Base-by-base conservation (phyloP, 2,329 filamentous ascomycete genomes). In the Corniculantispora saksenae region DNA sequence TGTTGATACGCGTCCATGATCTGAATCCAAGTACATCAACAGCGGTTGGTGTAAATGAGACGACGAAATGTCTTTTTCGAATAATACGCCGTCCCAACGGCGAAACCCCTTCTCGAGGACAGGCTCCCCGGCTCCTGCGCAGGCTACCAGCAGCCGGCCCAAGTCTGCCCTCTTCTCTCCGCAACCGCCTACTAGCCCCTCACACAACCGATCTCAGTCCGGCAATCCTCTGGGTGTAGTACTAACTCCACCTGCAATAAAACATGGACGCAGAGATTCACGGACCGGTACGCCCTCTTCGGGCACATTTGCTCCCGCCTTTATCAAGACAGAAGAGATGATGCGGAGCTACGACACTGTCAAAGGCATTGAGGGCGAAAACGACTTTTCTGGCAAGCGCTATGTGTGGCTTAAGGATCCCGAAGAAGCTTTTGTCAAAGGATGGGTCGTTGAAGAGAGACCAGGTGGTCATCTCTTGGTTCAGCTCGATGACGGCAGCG, bases 331-430 rank as follows among this genome's bases (percentile, higher is more conserved):
- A 0, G 93, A 97, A 69, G 92, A 94, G 69, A 81, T 91, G 77
- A 84, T 88, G 70, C 78, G 81, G 43, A 81, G 78, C 40, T 77
- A 83, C 60, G 87, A 89, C 69, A 73, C 81, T 13, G 84, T 90
- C 19, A 83, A 83, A 58, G 91, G 92, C 21, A 93, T 97, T 66
- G 96, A 99, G 79, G 95, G 95, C 68, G 94, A 97, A 75, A 98
- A 97, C 76, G 95, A 99, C 83, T 98, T 99, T 77, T 99, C 95
- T 0, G 96, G 95, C 65, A 98, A 96, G 81, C 88, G 95, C 81
- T 99, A 98, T 82, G 94, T 99, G 69, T 99, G 95, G 96, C 83
- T 99, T 74, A 92, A 91, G 77, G 94, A 99, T 79, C 84, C 92
- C 1, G 86, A 94, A 72, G 85, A 86, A 63, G 95, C 95, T 1